phyloP scores from a whole-genome alignment of 2,329 filamentous ascomycete genomes.

The Parasarocladium wereldwijsianum region DNA sequence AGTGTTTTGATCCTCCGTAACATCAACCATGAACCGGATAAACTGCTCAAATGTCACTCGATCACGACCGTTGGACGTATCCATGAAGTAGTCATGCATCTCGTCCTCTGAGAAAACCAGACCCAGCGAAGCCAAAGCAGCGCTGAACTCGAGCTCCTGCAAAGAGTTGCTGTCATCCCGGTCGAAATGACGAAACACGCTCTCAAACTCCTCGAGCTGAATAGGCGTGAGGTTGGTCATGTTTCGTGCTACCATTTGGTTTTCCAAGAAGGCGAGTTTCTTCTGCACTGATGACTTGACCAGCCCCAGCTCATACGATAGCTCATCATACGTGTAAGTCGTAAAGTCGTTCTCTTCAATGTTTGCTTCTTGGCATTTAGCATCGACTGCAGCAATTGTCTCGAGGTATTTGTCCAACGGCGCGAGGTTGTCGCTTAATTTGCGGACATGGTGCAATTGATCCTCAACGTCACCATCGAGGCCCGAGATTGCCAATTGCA shows the following conservation, averaged over 20 bases:
- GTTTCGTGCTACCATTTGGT: slow-evolving; percentile 93
- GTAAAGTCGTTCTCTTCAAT: slow-evolving; percentile 99
- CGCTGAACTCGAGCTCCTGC: slow-evolving; percentile 89
- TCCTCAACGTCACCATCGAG: slow-evolving; percentile 95
- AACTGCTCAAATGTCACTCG: slow-evolving; percentile 96
- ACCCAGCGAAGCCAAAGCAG: slow-evolving; percentile 84
- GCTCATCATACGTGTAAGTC: slow-evolving; percentile 96
- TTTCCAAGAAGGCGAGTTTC: slow-evolving; percentile 92
- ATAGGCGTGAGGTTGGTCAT: slow-evolving; percentile 99
- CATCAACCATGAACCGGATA: slow-evolving; percentile 98
- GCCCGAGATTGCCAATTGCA: slow-evolving; percentile 90
- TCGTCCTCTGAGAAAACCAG: slow-evolving; percentile 94
- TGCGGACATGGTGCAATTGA: slow-evolving; percentile 74
- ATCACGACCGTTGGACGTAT: slow-evolving; percentile 66
- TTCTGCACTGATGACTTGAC: slow-evolving; percentile 89
- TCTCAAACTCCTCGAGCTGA: slow-evolving; percentile 96
- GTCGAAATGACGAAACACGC: slow-evolving; percentile 95
- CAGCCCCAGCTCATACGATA: slow-evolving; percentile 82
- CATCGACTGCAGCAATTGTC: slow-evolving; percentile 72
- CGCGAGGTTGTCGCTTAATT: slow-evolving; percentile 69
- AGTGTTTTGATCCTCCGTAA: slow-evolving; percentile 97
- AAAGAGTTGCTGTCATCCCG: slow-evolving; percentile 81
- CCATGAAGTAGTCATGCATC: slow-evolving; percentile 90
- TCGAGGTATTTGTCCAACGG: slow-evolving; percentile 86
- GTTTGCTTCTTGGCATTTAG: slow-evolving; percentile 87